Evolutionary conservation across 129 eudicot genomes (phyloP), one percentile per base, ranked within the genome.

Genomic region (Rutidosis leptorrhynchoides): DNA sequence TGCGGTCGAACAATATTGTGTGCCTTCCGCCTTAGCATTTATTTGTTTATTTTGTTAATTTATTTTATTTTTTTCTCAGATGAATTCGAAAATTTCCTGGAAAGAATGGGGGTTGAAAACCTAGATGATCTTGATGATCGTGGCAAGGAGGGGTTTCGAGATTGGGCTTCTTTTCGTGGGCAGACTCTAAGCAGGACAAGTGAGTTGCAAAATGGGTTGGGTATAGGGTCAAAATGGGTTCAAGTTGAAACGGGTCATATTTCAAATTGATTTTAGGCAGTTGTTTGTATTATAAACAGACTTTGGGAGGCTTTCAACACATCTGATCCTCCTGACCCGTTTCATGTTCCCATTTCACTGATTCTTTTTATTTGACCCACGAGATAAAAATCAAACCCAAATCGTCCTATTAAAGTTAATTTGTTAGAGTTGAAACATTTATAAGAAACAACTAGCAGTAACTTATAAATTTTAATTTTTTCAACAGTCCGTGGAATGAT

Each of bases 161-260:
- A 86, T 67, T 93, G 99, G 99, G 88, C 99, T 74, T 93, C 99
- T 24, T 93, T 80, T 55, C 81, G 99, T 22, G 99, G 95, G 56
- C 99, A 93, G 70, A 93, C 99, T 43, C 71, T 93, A 25, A 88
- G 96, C 71, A 84, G 99, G 70, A 93, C 99, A 4, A 79, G 99
- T 85, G 54, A 73, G 81, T 76, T 68, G 42, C 65, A 66, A 73
- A 60, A 14, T 28, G n/a, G 70, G 42, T 5, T 58, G 63, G 20
- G 63, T 15, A 58, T 11, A 23, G 63, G 63, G 37, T 26, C 22
- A 58, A 27, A 58, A 58, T 11, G 17, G 20, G 37, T 26, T 58
- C 16, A 35, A 27, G 45, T 27, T 19, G 30, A 60, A 30, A 30
- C 6, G 7, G 45, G 15, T 20, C 65, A 30, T 29, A 4, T 60